Conservation (phyloP, 192 early-diverging fungal species). For the Oehlia diaphana region DNA sequence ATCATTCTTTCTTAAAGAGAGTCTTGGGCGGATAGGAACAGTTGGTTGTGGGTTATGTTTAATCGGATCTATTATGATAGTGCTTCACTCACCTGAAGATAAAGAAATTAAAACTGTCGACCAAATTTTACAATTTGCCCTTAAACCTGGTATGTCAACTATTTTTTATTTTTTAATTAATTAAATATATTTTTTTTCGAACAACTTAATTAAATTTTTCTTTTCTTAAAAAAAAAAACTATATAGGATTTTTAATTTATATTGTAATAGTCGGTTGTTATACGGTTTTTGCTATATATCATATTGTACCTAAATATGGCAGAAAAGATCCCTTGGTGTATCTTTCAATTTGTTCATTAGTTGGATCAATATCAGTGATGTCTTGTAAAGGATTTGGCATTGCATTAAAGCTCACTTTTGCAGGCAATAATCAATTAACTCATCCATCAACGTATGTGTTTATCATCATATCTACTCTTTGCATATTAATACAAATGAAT, state of each 20-base stretch:
- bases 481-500: slow-evolving; percentile 95
- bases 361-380: slow-evolving; percentile 93
- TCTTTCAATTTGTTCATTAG: slow-evolving; percentile 93
- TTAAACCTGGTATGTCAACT: slow-evolving; percentile 63
- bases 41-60: slow-evolving; percentile 90
- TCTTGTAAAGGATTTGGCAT: slow-evolving; percentile 93
- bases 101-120: slow-evolving; percentile 77
- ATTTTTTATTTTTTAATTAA: no score
- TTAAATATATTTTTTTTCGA: not conserved
- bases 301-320: slow-evolving; percentile 77
- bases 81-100: slow-evolving; percentile 86
- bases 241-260: slow-evolving; percentile 79
- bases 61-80: slow-evolving; percentile 83
- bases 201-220: not conserved
- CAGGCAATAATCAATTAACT: slow-evolving; percentile 88
- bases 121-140: slow-evolving; percentile 77
- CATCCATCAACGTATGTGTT: slow-evolving; percentile 91
- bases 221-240: no score
- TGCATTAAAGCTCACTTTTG: slow-evolving; percentile 89
- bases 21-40: slow-evolving; percentile 76
- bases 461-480: slow-evolving; percentile 71
- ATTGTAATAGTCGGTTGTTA: slow-evolving; percentile 62
- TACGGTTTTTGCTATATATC: slow-evolving; percentile 77
- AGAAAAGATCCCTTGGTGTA: slow-evolving; percentile 83
- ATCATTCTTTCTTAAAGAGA: slow-evolving; percentile 86